These are phyloP conservation scores for Acacia acuminata DNA, from an alignment of 306 rosid genomes.

Conservation along the genomic window DNA sequence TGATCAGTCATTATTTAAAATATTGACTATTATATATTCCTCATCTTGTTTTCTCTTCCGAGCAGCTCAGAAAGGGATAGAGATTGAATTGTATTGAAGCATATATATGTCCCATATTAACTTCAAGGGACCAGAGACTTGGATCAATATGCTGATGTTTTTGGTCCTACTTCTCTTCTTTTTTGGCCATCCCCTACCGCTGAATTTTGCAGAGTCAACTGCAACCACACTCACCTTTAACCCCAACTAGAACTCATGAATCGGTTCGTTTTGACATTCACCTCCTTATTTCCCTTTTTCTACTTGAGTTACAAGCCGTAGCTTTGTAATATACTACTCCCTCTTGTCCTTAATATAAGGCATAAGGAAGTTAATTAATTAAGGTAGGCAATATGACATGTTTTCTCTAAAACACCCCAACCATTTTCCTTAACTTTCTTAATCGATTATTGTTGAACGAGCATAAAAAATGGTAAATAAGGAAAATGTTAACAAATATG, in stretches of 20 bases:
- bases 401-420: too few species aligned
- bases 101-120: slow-evolving; percentile 51
- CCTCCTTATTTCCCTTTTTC: not conserved
- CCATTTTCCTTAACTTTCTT: too few species aligned
- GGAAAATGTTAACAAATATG: too few species aligned
- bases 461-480: too few species aligned
- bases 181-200: not conserved
- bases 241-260: slow-evolving; percentile 39
- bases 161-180: slow-evolving; percentile 19
- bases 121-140: slow-evolving; percentile 35
- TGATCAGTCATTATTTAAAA: not conserved
- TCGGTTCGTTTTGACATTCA: slow-evolving; percentile 44
- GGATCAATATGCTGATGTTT: not conserved
- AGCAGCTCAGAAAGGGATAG: not conserved
- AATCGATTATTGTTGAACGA: too few species aligned
- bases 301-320: not conserved
- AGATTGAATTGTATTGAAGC: slow-evolving; percentile 20
- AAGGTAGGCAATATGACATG: too few species aligned
- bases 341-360: too few species aligned
- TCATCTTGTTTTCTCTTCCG: not conserved
- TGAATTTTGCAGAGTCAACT: slow-evolving; percentile 38
- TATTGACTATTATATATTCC: not conserved
- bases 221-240: not conserved
- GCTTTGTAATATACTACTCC: too few species aligned
- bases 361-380: too few species aligned